Evolutionary conservation across 1,139 yeast genomes (phyloP).

Genomic region (Groenewaldozyma auringiensis): DNA sequence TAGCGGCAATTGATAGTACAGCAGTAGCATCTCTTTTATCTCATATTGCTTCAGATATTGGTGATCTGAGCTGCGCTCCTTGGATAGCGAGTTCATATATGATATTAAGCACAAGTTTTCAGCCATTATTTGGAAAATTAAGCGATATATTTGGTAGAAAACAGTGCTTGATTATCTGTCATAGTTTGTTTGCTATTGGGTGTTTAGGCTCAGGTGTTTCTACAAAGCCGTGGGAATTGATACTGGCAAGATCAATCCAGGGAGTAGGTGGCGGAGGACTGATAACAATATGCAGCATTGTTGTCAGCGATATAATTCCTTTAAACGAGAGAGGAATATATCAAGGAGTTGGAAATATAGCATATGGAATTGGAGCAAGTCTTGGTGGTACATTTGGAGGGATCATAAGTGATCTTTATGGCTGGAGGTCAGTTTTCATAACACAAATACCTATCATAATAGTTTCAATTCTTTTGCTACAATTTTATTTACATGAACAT

Average conservation of each 20-base stretch:
- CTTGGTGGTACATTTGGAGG: constrained; percentile 53
- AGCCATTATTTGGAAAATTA: constrained; percentile 40
- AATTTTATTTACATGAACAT: constrained; percentile 1
- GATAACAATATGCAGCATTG: constrained; percentile 39
- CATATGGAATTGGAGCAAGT: constrained; percentile 47
- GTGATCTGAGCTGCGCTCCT: constrained; percentile 20
- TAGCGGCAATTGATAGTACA: constrained; percentile 8
- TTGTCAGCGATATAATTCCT: constrained; percentile 44
- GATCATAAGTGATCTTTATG: constrained; percentile 37
- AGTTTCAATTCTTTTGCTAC: constrained; percentile 1
- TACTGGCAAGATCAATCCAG: constrained; percentile 42
- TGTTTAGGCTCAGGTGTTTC: constrained; percentile 33
- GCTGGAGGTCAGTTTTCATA: constrained; percentile 40
- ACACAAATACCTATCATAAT: constrained; percentile 3
- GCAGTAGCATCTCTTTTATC: constrained; percentile 7
- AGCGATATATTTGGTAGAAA: constrained; percentile 36
- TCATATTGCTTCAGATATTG: constrained; percentile 8
- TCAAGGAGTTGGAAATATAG: constrained; percentile 44
- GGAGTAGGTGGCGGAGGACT: constrained; percentile 51
- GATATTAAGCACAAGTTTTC: constrained; percentile 41
- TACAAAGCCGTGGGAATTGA: constrained; percentile 28
- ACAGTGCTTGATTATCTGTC: constrained; percentile 19
- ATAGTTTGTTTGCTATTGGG: constrained; percentile 23
- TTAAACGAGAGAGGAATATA: constrained; percentile 42
- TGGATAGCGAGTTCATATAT: constrained; percentile 49